Percentiles rank a stretch among this genome's conserved stretches.
Evolutionary conservation across 2,329 filamentous ascomycete genomes (phyloP).

Genomic region (Aspergillus arachidicola): DNA sequence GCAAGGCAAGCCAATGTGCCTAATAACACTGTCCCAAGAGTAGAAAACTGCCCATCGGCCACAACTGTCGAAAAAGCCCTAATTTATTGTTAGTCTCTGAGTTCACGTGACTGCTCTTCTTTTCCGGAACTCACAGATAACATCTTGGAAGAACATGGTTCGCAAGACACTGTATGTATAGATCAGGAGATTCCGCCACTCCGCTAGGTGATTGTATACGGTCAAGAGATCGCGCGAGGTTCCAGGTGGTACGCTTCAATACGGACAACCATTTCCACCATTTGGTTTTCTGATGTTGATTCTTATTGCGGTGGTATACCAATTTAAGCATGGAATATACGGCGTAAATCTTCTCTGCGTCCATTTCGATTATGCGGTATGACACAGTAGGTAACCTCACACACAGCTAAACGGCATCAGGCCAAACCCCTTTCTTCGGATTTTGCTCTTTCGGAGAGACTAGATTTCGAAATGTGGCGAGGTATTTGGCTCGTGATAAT

Average conservation of each 20-base stretch:
- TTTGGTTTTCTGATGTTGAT: conserved; percentile 78
- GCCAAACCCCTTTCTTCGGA: not conserved
- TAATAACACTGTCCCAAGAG: conserved; percentile 70
- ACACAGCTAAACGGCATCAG: not conserved
- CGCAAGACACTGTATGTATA: conserved; percentile 37
- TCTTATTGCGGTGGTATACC: conserved; percentile 81
- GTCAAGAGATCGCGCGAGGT: conserved; percentile 53
- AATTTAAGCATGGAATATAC: conserved; percentile 60
- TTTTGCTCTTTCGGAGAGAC: not conserved
- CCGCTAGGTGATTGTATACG: conserved; percentile 25
- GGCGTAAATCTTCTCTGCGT: conserved; percentile 30
- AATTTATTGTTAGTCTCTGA: not conserved
- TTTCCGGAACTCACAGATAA: conserved; percentile 39
- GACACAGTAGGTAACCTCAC: not conserved
- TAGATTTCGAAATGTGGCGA: not conserved
- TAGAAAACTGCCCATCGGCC: conserved; percentile 72
- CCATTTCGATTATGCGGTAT: conserved; percentile 23
- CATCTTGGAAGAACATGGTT: conserved; percentile 42
- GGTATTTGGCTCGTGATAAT: not conserved
- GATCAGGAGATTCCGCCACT: conserved; percentile 14
- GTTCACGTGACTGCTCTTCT: not conserved
- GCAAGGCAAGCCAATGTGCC: conserved; percentile 64
- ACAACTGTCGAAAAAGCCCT: conserved; percentile 67
- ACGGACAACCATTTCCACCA: conserved; percentile 80
- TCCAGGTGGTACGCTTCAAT: conserved; percentile 67